Evolutionary conservation across 169 alveolate species (phyloP).

Genomic region (Plasmodium coatneyi): DNA sequence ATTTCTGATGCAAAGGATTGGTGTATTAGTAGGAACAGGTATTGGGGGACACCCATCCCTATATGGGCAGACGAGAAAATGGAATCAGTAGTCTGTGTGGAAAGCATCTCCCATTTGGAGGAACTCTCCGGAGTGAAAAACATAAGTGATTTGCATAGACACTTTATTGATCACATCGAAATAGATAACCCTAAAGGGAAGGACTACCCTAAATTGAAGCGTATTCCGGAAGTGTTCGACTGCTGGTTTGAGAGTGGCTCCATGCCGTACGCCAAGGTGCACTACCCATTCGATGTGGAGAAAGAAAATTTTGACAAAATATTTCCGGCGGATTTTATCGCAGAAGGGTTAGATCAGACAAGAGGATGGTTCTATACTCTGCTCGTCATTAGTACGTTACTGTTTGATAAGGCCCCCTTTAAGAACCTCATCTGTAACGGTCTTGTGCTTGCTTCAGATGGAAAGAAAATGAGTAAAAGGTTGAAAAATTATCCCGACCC

Average conservation of each 20-base stretch:
- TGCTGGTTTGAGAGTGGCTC: conserved; percentile 99
- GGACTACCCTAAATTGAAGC: conserved; percentile 89
- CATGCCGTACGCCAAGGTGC: conserved; percentile 98
- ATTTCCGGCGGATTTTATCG: conserved; percentile 99
- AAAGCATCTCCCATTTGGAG: conserved; percentile 90
- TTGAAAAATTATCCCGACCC: conserved; percentile 98
- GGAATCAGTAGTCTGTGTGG: conserved; percentile 96
- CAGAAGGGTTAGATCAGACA: conserved; percentile 99
- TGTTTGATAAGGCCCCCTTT: conserved; percentile 94
- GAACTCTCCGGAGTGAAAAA: conserved; percentile 78
- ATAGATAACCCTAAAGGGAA: conserved; percentile 97
- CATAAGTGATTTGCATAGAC: conserved; percentile 97
- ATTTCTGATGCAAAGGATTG: conserved; percentile 99
- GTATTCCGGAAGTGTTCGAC: conserved; percentile 94
- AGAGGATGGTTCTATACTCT: conserved; percentile 98
- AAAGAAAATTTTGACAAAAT: conserved; percentile 89
- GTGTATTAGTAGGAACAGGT: conserved; percentile 98
- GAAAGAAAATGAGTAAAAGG: conserved; percentile 98
- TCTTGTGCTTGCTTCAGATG: conserved; percentile 96
- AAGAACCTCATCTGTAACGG: conserved; percentile 97
- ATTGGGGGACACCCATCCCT: conserved; percentile 99
- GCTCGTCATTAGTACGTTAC: conserved; percentile 94
- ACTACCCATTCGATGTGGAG: conserved; percentile 96
- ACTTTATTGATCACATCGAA: conserved; percentile 95
- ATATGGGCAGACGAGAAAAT: conserved; percentile 97